Conservation (phyloP, 106 monocot genomes). For the Dactylorhiza incarnata region DNA sequence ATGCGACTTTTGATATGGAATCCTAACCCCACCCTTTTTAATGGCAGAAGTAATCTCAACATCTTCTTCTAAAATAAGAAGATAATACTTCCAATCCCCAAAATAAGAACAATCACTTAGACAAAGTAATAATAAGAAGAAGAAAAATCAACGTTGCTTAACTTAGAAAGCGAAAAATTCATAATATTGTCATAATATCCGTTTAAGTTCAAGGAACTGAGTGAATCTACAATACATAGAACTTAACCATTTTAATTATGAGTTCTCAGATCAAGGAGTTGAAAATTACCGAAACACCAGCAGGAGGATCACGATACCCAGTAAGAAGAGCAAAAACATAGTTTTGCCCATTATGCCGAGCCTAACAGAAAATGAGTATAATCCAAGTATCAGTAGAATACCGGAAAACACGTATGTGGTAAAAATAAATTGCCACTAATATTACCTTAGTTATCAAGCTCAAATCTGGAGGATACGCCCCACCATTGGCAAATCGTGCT, state of each 20-base stretch:
- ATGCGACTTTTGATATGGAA: too few relatives aligned
- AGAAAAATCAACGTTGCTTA: neutral
- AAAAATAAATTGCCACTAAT: neutral
- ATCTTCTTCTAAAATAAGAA: too few relatives aligned
- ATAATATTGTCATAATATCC: neutral
- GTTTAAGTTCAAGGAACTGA: neutral
- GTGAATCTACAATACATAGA: neutral
- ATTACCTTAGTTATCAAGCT: constrained; percentile 72
- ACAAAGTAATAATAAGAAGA: neutral
- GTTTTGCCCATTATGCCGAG: constrained; percentile 82
- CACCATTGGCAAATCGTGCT: constrained; percentile 71
- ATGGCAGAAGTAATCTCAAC: too few relatives aligned
- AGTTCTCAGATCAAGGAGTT: constrained; percentile 22
- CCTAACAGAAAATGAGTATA: constrained; percentile 32
- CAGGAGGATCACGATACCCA: constrained; percentile 94
- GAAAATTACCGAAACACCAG: constrained; percentile 57
- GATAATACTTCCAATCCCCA: too few relatives aligned
- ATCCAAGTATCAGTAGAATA: neutral
- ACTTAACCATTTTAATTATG: neutral
- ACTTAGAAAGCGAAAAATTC: neutral
- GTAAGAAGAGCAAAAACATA: constrained; percentile 91
- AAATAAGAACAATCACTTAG: neutral
- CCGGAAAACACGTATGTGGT: neutral
- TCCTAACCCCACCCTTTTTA: too few relatives aligned
- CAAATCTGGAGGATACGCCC: constrained; percentile 74